Evolutionary conservation across 179 eudicot species (phyloP).

Genomic region (Spergularia azorica): DNA sequence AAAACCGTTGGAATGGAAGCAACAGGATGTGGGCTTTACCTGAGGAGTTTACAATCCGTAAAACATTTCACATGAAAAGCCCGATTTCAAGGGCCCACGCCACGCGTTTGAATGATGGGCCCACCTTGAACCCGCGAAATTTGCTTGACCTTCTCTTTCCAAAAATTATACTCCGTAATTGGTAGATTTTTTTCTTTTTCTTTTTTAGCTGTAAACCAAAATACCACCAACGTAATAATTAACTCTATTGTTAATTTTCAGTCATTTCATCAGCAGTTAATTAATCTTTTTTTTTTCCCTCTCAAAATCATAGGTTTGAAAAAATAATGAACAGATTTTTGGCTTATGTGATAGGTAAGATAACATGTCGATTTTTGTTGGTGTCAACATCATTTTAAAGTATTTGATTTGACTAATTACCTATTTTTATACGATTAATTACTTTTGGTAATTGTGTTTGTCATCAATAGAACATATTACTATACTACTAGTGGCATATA

Average conservation of each 20-base stretch:
- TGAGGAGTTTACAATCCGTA: background rate
- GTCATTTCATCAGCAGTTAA: conserved; percentile 24
- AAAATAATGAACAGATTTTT: background rate
- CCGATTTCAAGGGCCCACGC: conserved; percentile 23
- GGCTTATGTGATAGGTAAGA: conserved; percentile 8
- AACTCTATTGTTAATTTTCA: background rate
- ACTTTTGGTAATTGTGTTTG: background rate
- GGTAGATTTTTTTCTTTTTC: too few relatives aligned
- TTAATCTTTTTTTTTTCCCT: background rate
- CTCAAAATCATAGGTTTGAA: background rate
- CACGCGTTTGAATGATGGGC: conserved; percentile 25
- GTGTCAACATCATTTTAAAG: conserved; percentile 27
- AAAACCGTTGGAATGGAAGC: conserved; percentile 24
- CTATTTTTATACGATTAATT: background rate
- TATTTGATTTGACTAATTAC: conserved; percentile 26
- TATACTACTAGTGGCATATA: too few relatives aligned
- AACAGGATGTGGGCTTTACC: background rate
- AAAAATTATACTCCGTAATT: too few relatives aligned
- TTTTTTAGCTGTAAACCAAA: conserved; percentile 30
- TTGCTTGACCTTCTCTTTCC: conserved; percentile 20
- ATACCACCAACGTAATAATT: background rate
- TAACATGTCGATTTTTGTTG: conserved; percentile 10
- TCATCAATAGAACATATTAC: background rate
- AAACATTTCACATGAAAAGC: conserved; percentile 2
- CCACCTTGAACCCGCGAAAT: conserved; percentile 22